Evolutionary conservation across 78 protist genomes (phyloP).

Genomic region (Chrysochromulina tobinii): DNA sequence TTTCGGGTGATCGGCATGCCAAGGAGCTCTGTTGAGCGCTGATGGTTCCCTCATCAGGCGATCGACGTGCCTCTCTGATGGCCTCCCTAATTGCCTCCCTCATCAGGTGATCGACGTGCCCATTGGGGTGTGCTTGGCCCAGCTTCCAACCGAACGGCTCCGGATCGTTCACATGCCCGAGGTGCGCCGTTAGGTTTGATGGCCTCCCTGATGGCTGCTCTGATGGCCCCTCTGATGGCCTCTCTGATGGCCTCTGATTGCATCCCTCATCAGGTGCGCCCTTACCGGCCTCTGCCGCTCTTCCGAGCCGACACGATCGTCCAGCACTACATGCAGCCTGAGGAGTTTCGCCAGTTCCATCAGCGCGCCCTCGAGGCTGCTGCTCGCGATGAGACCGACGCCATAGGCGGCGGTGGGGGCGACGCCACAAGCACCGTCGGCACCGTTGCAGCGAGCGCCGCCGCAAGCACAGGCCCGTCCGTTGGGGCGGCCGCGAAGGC

Average conservation of each 20-base stretch:
- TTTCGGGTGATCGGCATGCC: neutral
- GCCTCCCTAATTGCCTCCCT: too few species aligned
- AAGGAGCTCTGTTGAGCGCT: too few species aligned
- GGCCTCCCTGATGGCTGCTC: too few species aligned
- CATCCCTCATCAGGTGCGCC: neutral
- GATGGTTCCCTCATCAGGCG: too few species aligned
- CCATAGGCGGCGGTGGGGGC: too few species aligned
- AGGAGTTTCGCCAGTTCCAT: neutral
- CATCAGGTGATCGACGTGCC: neutral
- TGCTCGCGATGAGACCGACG: neutral
- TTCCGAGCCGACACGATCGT: neutral
- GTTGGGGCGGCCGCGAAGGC: neutral
- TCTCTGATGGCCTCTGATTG: too few species aligned
- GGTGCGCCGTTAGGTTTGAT: neutral
- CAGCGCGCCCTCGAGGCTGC: neutral
- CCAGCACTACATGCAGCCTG: conserved; percentile 34
- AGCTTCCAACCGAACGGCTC: too few species aligned
- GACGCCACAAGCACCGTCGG: too few species aligned
- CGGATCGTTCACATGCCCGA: neutral
- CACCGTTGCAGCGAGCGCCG: too few species aligned
- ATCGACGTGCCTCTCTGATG: too few species aligned
- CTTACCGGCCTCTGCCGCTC: conserved; percentile 23
- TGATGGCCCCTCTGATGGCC: too few species aligned
- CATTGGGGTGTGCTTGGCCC: neutral
- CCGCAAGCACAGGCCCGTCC: too few species aligned